Evolutionary conservation across 768 basidiomycete species (phyloP).

Genomic region (Calocera cornea): DNA sequence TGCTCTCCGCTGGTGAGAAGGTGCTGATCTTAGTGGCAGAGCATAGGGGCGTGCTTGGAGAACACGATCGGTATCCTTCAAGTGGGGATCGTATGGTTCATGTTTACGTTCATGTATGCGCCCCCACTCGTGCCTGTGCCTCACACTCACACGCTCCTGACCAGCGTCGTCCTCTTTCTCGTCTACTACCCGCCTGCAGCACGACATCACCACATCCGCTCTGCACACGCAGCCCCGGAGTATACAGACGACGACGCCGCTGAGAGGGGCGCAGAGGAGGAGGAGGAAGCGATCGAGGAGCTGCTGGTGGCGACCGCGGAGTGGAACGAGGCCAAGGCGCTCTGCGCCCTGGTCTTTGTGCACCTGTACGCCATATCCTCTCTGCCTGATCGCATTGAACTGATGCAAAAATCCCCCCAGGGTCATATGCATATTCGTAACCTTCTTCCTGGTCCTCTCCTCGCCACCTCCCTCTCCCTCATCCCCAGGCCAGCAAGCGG

Average conservation of each 20-base stretch:
- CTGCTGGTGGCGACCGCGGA: slow-evolving; percentile 40
- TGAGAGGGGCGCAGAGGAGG: slow-evolving; percentile 7
- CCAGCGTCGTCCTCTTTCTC: slow-evolving; percentile 78
- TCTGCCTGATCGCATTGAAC: not conserved
- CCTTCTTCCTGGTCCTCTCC: slow-evolving; percentile 37
- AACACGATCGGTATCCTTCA: slow-evolving; percentile 71
- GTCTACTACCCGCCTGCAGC: slow-evolving; percentile 61
- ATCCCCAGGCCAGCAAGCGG: slow-evolving; percentile 29
- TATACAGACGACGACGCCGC: slow-evolving; percentile 26
- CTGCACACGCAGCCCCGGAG: slow-evolving; percentile 14
- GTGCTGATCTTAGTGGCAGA: slow-evolving; percentile 29
- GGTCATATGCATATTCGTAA: slow-evolving; percentile 42
- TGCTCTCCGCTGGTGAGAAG: not conserved
- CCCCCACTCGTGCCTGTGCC: not conserved
- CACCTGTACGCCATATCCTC: slow-evolving; percentile 51
- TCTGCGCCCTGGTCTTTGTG: slow-evolving; percentile 53
- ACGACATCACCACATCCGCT: slow-evolving; percentile 52
- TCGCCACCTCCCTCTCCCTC: slow-evolving; percentile 30
- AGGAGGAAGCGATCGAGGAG: slow-evolving; percentile 7
- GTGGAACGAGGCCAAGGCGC: slow-evolving; percentile 65
- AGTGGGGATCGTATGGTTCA: slow-evolving; percentile 66
- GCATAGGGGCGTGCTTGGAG: slow-evolving; percentile 57
- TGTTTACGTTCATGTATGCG: slow-evolving; percentile 72
- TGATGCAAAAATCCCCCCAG: slow-evolving; percentile 25
- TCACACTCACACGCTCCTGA: not conserved